Evolutionary conservation across 2,329 filamentous ascomycete species (phyloP), one percentile per base, ranked within the genome.

Genomic region (Paecilomyces niveus): DNA sequence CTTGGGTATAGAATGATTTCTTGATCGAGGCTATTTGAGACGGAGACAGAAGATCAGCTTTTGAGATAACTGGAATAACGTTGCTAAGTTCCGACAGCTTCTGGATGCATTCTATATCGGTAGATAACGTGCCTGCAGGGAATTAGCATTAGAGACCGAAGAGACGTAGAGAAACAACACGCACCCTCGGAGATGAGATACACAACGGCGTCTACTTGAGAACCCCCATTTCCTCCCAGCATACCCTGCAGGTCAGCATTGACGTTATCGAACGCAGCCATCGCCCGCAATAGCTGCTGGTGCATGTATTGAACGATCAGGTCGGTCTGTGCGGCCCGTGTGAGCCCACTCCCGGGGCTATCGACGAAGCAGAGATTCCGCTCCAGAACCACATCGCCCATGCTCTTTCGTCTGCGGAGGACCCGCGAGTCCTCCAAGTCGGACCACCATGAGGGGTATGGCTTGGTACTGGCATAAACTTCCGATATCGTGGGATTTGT

Each of bases 361-460:
- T 97, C 93, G 59, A 97, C 86, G 70, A 99, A 97, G 72, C 91
- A 96, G 4, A 99, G 76, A 69, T 99, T 99, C 31, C 93, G 85
- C 70, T 97, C 93, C 53, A 97, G 78, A 45, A 97, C 83, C 22
- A 85, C 83, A 62, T 94, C 92, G 7, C 86, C 86, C 55, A 85
- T 77, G 67, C 89, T 93, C 70, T 87, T 89, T 66, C 88, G 82
- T 68, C 86, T 82, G 53, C 83, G 79, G 61, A 83, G 74, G 54
- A 80, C 76, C 26, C 79, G 80, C 58, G 83, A 85, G 61, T 88
- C 85, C 57, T 92, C 88, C 54, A 90, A 74, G 67, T 94, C 89
- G 13, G 87, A 87, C 88, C 90, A 95, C 94, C 94, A 97, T 58
- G 86, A 80, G 0, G 93, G 92, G 72, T 93, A 95, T 39, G 93